These are phyloP conservation scores for Clarireedia monteithiana DNA, from an alignment of 2,329 filamentous ascomycete genomes.

Conservation along the genomic window DNA sequence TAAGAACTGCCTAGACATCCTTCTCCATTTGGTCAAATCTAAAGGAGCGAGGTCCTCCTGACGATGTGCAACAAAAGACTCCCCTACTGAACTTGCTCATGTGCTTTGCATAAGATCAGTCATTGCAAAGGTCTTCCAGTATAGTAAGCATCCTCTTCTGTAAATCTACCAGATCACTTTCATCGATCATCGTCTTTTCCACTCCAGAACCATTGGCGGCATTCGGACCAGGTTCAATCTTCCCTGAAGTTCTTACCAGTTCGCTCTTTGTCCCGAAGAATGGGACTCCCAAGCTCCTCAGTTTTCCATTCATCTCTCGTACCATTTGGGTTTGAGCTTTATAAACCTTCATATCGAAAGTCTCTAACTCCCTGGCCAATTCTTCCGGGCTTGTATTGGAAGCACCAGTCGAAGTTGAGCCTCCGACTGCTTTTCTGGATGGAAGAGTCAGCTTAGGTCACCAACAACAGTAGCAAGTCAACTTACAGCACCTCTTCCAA, in stretches of 20 bases:
- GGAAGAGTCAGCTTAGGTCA: not conserved
- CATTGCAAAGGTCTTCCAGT: slow-evolving; percentile 41
- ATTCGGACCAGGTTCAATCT: slow-evolving; percentile 3
- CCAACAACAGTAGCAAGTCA: not conserved
- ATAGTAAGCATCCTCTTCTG: slow-evolving; percentile 41
- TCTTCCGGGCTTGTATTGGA: slow-evolving; percentile 30
- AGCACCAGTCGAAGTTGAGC: slow-evolving; percentile 28
- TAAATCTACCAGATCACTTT: slow-evolving; percentile 35
- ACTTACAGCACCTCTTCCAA: slow-evolving; percentile 47
- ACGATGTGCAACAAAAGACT: slow-evolving; percentile 9
- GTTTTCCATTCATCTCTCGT: slow-evolving; percentile 44
- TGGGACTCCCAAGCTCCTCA: slow-evolving; percentile 50
- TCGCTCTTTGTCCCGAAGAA: slow-evolving; percentile 48
- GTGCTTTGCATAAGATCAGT: slow-evolving; percentile 19
- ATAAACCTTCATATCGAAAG: slow-evolving; percentile 56
- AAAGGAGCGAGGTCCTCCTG: slow-evolving; percentile 9
- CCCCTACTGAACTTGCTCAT: not conserved
- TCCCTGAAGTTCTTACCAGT: slow-evolving; percentile 33
- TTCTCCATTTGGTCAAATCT: slow-evolving; percentile 4
- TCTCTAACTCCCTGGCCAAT: slow-evolving; percentile 45
- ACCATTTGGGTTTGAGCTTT: slow-evolving; percentile 51
- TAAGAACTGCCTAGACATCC: too few species aligned
- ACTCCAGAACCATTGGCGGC: slow-evolving; percentile 10
- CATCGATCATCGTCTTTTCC: slow-evolving; percentile 29
- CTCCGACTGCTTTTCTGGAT: slow-evolving; percentile 37